Conservation (phyloP, 2,329 filamentous ascomycete genomes). For the Dactylellina parvicollis region DNA sequence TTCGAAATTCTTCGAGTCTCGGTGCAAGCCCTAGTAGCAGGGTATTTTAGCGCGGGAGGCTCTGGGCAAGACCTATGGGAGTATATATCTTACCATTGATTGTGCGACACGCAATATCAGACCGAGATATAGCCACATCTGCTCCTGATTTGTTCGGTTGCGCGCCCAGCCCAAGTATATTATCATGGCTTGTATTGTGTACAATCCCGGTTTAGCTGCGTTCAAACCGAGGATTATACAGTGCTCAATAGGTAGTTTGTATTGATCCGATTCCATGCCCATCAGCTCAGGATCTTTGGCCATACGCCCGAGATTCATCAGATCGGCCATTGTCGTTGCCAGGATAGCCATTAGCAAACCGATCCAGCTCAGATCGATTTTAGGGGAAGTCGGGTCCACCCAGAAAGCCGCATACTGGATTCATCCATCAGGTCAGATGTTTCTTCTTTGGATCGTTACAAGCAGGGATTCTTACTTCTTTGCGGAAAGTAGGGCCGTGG, state of each 20-base stretch:
- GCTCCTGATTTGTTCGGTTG: conserved; percentile 56
- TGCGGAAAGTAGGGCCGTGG: conserved; percentile 85
- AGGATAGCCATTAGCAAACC: conserved; percentile 80
- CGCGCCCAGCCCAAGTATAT: conserved; percentile 54
- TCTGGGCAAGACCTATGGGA: too few species aligned
- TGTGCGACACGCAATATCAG: conserved; percentile 69
- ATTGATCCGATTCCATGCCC: conserved; percentile 63
- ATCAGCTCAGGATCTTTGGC: conserved; percentile 42
- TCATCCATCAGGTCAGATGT: conserved; percentile 17
- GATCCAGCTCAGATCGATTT: conserved; percentile 80
- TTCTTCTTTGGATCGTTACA: neutral
- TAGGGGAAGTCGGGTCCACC: conserved; percentile 71
- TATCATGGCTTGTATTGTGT: conserved; percentile 57
- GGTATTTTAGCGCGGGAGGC: too few species aligned
- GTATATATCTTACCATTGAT: conserved; percentile 61
- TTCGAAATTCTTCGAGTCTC: conserved; percentile 77
- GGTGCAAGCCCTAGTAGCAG: conserved; percentile 74
- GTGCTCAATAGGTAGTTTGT: conserved; percentile 78
- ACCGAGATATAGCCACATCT: conserved; percentile 66
- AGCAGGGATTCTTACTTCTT: conserved; percentile 66
- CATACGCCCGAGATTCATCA: conserved; percentile 36
- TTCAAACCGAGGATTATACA: conserved; percentile 80
- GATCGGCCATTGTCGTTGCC: conserved; percentile 61
- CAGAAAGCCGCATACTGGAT: conserved; percentile 69
- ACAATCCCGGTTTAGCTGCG: conserved; percentile 66